A percentile compares a stretch with the other conserved stretches of the same genome.
Conservation (phyloP, 352 stramenopile species). For the Pythium pyrilobum region DNA sequence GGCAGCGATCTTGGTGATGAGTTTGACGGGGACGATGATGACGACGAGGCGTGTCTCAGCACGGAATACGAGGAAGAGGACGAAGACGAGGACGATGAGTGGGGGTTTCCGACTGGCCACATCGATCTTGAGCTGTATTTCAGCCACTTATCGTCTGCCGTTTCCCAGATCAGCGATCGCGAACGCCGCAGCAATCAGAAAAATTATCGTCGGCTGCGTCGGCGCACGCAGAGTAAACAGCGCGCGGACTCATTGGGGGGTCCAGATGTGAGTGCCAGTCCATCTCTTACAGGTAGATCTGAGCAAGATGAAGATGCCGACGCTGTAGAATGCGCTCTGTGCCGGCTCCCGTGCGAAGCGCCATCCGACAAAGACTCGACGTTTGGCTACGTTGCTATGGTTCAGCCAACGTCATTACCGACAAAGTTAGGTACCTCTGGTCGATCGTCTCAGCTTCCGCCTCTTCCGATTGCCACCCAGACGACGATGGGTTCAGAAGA, state of each 20-base stretch:
- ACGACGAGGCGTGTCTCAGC: slow-evolving; percentile 25
- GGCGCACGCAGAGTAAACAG: slow-evolving; percentile 20
- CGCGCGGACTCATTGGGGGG: slow-evolving; percentile 12
- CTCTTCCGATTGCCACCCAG: background rate
- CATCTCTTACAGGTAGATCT: slow-evolving; percentile 8
- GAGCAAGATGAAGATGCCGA: slow-evolving; percentile 25
- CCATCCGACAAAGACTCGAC: slow-evolving; percentile 29
- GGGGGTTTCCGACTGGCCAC: slow-evolving; percentile 74
- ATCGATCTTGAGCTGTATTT: slow-evolving; percentile 63
- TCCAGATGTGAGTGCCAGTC: slow-evolving; percentile 1
- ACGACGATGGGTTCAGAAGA: background rate
- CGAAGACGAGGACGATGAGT: slow-evolving; percentile 67
- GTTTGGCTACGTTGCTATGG: slow-evolving; percentile 69
- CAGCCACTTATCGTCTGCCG: slow-evolving; percentile 56
- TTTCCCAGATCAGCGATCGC: slow-evolving; percentile 48
- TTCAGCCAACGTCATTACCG: slow-evolving; percentile 50
- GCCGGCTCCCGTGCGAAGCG: slow-evolving; percentile 48
- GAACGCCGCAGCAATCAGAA: slow-evolving; percentile 18
- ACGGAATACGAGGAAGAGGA: slow-evolving; percentile 51
- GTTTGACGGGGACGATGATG: slow-evolving; percentile 11
- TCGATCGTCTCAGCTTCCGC: background rate
- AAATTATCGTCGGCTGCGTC: slow-evolving; percentile 25
- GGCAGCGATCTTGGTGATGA: slow-evolving; percentile 37
- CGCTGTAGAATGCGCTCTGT: slow-evolving; percentile 55
- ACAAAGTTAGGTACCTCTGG: slow-evolving; percentile 24